Percentiles rank a stretch among this genome's conserved stretches.
Evolutionary conservation across 139 green algal species (phyloP).

Genomic region (Deuterostichococcus epilithicus): DNA sequence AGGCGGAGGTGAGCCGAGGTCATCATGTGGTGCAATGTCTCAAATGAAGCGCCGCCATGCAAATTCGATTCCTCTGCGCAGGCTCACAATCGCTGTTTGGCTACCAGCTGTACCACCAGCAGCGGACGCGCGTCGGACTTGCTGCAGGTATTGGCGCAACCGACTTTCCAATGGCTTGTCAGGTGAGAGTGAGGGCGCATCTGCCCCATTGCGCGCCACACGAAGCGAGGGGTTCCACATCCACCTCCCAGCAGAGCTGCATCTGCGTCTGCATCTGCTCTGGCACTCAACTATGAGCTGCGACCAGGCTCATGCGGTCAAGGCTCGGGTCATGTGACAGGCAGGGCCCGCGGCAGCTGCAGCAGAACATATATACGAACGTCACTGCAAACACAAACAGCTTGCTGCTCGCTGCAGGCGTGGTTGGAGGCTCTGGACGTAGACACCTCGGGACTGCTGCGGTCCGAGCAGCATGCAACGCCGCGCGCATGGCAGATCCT

Average conservation of each 20-base stretch:
- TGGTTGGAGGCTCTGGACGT: conserved; percentile 36
- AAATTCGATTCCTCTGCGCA: conserved; percentile 9
- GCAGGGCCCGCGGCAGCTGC: no score
- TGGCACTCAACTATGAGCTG: no score
- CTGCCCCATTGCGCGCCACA: no score
- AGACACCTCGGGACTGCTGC: conserved; percentile 35
- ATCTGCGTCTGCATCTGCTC: no score
- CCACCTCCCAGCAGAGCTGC: no score
- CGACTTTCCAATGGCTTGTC: conserved; percentile 28
- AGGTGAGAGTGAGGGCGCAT: neutral
- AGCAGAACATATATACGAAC: no score
- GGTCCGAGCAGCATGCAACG: conserved; percentile 18
- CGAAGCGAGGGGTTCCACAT: no score
- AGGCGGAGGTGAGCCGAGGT: conserved; percentile 30
- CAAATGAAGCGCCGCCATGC: neutral
- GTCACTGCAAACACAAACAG: no score
- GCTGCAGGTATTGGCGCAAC: conserved; percentile 42
- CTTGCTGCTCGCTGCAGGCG: neutral
- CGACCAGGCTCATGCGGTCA: no score
- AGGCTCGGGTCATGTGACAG: no score
- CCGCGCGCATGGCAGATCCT: conserved; percentile 65
- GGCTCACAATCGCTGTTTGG: conserved; percentile 58
- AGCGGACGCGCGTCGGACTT: conserved; percentile 24
- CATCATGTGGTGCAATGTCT: no score
- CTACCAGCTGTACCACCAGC: conserved; percentile 39